Base-by-base conservation (phyloP, 495 filamentous ascomycete species). In the Hypoxylon fragiforme region DNA sequence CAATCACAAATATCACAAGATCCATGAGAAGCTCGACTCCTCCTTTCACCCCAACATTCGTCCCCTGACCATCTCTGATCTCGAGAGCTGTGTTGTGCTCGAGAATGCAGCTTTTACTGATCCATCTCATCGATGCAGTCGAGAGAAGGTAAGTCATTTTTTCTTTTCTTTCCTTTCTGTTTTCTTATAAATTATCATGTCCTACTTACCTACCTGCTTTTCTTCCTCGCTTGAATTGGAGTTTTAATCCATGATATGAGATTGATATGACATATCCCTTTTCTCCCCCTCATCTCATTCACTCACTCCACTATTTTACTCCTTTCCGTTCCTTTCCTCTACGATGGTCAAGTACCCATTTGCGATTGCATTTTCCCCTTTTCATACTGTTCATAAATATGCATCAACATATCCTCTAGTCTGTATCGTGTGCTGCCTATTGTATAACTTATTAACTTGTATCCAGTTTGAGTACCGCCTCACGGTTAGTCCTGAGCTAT, bases 381-480 rank as follows among this genome's bases (percentile, higher is more conserved):
- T n/a, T n/a, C n/a, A n/a, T n/a, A n/a, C n/a, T n/a, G n/a, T n/a
- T n/a, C n/a, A n/a, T n/a, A n/a, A n/a, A n/a, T n/a, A n/a, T n/a
- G n/a, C n/a, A n/a, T n/a, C n/a, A n/a, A n/a, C n/a, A n/a, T n/a
- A n/a, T n/a, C n/a, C n/a, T n/a, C n/a, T n/a, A n/a, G n/a, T n/a
- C n/a, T n/a, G n/a, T n/a, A n/a, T n/a, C n/a, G n/a, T n/a, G n/a
- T n/a, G n/a, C n/a, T n/a, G n/a, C n/a, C n/a, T n/a, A n/a, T n/a
- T n/a, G n/a, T n/a, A n/a, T n/a, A n/a, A n/a, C n/a, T n/a, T 18
- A 14, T 49, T 57, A 41, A 61, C 30, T 30, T 19, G 3, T 38
- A 16, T 2, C 14, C 28, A 96, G 92, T 86, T 96, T 60, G 71
- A 79, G 19, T 96, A 96, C 66, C 89, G 91, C 44, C 83, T 97